Conservation (phyloP, 78 protist genomes). For the Chrysochromulina tobinii region DNA sequence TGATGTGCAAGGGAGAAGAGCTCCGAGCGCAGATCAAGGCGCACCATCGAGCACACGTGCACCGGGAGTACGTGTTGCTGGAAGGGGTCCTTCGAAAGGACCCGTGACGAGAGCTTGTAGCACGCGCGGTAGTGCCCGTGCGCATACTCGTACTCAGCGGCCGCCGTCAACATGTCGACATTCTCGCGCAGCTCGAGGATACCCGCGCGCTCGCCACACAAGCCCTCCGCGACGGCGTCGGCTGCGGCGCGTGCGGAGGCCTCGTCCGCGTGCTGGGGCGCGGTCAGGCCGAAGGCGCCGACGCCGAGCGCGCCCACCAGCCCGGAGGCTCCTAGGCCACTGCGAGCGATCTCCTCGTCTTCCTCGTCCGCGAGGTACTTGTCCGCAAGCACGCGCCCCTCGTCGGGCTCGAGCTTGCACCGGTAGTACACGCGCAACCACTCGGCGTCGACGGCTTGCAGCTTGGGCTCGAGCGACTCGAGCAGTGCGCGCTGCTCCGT, state of each 20-base stretch:
- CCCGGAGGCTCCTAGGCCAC: background rate
- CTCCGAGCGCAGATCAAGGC: constrained; percentile 37
- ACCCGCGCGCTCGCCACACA: no score
- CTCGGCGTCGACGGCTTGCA: background rate
- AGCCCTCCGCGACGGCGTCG: background rate
- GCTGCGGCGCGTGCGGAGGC: background rate
- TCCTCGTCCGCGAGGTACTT: background rate
- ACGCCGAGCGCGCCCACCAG: background rate
- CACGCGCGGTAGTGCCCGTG: background rate
- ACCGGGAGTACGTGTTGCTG: constrained; percentile 10
- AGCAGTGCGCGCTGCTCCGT: background rate
- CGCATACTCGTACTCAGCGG: background rate
- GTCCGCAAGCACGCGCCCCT: background rate
- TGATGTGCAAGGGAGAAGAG: constrained; percentile 61
- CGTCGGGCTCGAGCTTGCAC: background rate
- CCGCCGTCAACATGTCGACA: background rate
- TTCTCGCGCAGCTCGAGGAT: background rate
- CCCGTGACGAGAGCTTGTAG: background rate
- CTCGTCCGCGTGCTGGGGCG: background rate
- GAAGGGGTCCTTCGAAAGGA: constrained; percentile 36
- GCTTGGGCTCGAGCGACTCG: background rate
- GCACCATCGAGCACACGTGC: constrained; percentile 41
- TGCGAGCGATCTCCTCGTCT: background rate
- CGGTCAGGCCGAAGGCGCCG: background rate
- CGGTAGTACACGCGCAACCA: background rate